These are phyloP conservation scores for Pochonia chlamydosporia DNA, from an alignment of 2,329 filamentous ascomycete genomes.

Conservation along the genomic window DNA sequence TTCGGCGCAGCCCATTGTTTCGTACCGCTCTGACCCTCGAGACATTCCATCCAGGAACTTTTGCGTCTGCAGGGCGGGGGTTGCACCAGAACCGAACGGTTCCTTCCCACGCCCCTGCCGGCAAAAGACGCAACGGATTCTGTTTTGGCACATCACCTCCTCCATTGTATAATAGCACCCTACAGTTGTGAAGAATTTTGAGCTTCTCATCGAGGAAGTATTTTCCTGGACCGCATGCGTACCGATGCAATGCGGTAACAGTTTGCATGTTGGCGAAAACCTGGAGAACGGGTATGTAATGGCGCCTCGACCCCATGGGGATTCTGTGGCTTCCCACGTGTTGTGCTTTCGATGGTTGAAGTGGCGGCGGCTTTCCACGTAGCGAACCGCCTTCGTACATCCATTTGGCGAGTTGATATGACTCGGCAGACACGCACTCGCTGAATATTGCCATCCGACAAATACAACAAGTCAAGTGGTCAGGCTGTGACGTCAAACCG, in stretches of 20 bases:
- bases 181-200: background rate
- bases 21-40: background rate
- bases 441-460: too few species aligned
- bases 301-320: conserved; percentile 12
- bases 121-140: background rate
- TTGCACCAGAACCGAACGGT: conserved; percentile 11
- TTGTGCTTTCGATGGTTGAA: conserved; percentile 1
- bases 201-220: background rate
- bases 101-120: conserved; percentile 6
- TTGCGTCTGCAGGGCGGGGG: conserved; percentile 13
- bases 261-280: background rate
- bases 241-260: background rate
- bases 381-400: background rate
- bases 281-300: conserved; percentile 4
- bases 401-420: conserved; percentile 2
- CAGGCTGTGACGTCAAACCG: background rate
- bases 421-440: background rate
- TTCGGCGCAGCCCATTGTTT: background rate
- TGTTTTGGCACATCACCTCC: background rate
- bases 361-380: background rate
- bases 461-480: too few species aligned
- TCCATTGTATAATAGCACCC: background rate
- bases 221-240: background rate
- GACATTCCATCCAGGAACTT: conserved; percentile 14
- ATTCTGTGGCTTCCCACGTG: conserved; percentile 9